phyloP scores from a whole-genome alignment of 2,329 filamentous ascomycete genomes.

The Claviceps pusilla region DNA sequence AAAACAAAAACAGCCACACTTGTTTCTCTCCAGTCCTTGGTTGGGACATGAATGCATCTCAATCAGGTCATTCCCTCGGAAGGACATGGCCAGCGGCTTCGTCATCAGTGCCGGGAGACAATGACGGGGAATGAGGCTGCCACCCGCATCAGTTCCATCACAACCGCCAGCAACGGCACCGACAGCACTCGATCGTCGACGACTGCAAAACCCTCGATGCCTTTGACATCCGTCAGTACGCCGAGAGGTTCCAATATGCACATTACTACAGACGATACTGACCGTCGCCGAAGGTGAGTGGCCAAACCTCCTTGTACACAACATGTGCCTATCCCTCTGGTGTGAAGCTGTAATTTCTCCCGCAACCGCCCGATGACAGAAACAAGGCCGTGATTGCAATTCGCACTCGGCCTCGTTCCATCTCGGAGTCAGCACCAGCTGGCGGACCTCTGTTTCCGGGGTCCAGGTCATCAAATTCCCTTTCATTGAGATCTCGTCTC shows the following conservation, averaged over 20 bases:
- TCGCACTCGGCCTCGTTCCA: not conserved
- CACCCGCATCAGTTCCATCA: conserved; percentile 39
- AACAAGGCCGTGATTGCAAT: not conserved
- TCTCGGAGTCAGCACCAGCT: not conserved
- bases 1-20: not conserved
- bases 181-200: conserved; percentile 52
- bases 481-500: not conserved
- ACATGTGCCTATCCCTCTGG: not conserved
- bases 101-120: conserved; percentile 26
- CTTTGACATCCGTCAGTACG: conserved; percentile 15
- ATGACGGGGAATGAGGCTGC: conserved; percentile 54
- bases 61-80: conserved; percentile 9
- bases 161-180: conserved; percentile 35
- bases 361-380: not conserved
- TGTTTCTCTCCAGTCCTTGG: conserved; percentile 5
- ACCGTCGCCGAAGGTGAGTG: conserved; percentile 25
- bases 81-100: conserved; percentile 18
- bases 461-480: not conserved
- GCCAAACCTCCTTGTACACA: not conserved
- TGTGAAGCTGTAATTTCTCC: not conserved
- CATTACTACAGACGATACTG: conserved; percentile 27
- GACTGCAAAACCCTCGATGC: conserved; percentile 40
- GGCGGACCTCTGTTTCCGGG: not conserved
- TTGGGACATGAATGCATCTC: conserved; percentile 19
- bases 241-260: conserved; percentile 14